These are phyloP conservation scores for Camelina neglecta DNA, from an alignment of 345 rosid species.

Conservation along the genomic window DNA sequence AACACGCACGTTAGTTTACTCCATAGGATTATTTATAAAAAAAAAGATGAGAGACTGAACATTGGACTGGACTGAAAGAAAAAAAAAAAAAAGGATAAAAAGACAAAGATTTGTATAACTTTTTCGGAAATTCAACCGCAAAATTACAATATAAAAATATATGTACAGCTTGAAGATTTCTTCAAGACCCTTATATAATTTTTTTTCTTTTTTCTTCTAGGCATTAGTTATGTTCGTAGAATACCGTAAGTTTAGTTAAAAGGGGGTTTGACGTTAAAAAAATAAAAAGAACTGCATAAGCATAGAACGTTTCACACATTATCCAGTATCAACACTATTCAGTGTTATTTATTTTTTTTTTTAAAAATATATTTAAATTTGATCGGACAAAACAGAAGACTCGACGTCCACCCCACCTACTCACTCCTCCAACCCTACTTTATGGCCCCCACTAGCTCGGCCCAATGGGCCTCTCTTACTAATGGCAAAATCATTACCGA, in stretches of 20 bases:
- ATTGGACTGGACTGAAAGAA: neutral
- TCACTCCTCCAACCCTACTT: conserved; percentile 33
- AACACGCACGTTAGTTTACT: conserved; percentile 26
- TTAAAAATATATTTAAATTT: neutral
- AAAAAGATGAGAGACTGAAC: conserved; percentile 17
- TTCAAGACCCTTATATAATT: no score
- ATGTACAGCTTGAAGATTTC: no score
- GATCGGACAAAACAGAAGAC: conserved; percentile 38
- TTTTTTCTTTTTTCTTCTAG: no score
- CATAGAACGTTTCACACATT: neutral
- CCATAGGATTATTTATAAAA: neutral
- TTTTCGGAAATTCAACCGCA: conserved; percentile 2
- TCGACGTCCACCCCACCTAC: conserved; percentile 34
- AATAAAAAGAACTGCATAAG: no score
- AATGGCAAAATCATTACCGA: neutral
- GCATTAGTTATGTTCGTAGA: no score
- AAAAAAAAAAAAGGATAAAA: neutral
- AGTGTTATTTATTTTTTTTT: no score
- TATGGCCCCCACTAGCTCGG: conserved; percentile 38
- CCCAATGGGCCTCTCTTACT: conserved; percentile 42
- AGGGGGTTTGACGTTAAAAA: no score
- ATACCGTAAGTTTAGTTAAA: no score
- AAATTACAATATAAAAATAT: no score
- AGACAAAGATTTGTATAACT: conserved; percentile 5
- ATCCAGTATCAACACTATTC: no score